A percentile compares a stretch with the other conserved stretches of the same genome.
Evolutionary conservation across 345 rosid genomes (phyloP).

Genomic region (Arabidopsis thaliana): TAIR10.1 NC_003076.8:24443001-24443500

Average conservation of each 20-base stretch:
- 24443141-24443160: conserved; percentile 6
- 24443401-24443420: background rate
- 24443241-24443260: too few species aligned
- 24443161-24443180: conserved; percentile 40
- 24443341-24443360: background rate
- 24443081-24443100: conserved; percentile 25
- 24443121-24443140: background rate
- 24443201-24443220: conserved; percentile 23
- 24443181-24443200: conserved; percentile 9
- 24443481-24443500: too few species aligned
- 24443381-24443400: background rate
- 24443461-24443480: too few species aligned
- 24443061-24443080: conserved; percentile 20
- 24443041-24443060: conserved; percentile 38
- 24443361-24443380: background rate
- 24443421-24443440: background rate
- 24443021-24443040: conserved; percentile 31
- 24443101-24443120: conserved; percentile 16
- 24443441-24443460: background rate
- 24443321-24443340: background rate
- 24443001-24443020: conserved; percentile 38
- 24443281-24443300: conserved; percentile 22
- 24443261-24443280: background rate
- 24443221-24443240: conserved; percentile 9
- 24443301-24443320: background rate